Evolutionary conservation across 768 basidiomycete species (phyloP).

Genomic region (Amanita pseudoporphyria): DNA sequence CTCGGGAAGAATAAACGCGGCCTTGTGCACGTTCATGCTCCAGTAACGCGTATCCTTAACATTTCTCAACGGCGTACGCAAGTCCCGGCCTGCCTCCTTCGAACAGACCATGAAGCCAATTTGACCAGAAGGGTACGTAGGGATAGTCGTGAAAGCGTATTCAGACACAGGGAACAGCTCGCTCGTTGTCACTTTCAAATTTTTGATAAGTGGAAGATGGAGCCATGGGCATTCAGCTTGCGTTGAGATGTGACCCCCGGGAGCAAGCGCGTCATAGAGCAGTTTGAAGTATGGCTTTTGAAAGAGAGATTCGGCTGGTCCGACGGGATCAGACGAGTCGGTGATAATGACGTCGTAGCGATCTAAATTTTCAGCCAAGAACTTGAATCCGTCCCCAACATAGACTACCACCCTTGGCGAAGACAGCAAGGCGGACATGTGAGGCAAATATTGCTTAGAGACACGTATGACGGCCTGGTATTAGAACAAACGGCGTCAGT

Average conservation of each 20-base stretch:
- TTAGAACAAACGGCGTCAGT: background rate
- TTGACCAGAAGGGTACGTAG: conserved; percentile 97
- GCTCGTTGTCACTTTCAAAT: conserved; percentile 59
- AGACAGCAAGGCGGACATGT: conserved; percentile 80
- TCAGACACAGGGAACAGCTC: conserved; percentile 72
- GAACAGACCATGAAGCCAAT: conserved; percentile 92
- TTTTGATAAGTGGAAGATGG: conserved; percentile 78
- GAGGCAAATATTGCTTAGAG: conserved; percentile 86
- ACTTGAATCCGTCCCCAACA: conserved; percentile 96
- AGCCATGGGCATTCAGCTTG: conserved; percentile 97
- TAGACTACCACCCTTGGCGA: conserved; percentile 76
- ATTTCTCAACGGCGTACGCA: conserved; percentile 65
- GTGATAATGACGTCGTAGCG: conserved; percentile 98
- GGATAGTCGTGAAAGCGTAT: conserved; percentile 95
- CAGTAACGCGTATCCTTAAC: conserved; percentile 76
- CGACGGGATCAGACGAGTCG: conserved; percentile 96
- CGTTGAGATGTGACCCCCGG: conserved; percentile 89
- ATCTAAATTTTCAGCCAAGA: conserved; percentile 77
- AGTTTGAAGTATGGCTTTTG: conserved; percentile 96
- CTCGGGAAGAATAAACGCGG: conserved; percentile 89
- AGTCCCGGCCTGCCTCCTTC: conserved; percentile 59
- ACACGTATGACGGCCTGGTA: conserved; percentile 85
- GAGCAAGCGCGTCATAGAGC: conserved; percentile 79
- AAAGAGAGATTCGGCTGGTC: conserved; percentile 90
- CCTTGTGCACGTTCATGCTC: conserved; percentile 67